Evolutionary conservation across 345 rosid species (phyloP).

Genomic region (Citrus medica): DNA sequence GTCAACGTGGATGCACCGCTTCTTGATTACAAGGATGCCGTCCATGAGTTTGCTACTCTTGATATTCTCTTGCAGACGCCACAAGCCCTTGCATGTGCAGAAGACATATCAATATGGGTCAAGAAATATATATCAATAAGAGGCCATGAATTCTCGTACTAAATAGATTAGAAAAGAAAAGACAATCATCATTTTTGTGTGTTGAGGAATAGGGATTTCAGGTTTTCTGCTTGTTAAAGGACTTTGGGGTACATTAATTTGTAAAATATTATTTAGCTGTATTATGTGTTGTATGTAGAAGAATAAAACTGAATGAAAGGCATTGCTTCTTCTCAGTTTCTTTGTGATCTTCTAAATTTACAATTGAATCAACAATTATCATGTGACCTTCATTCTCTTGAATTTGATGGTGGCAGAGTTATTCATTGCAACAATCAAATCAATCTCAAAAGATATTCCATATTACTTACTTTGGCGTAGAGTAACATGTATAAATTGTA

Average conservation of each 20-base stretch:
- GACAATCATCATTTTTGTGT: not conserved
- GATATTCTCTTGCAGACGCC: conserved; percentile 87
- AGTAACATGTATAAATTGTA: not conserved
- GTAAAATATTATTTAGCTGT: conserved; percentile 20
- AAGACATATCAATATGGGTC: conserved; percentile 88
- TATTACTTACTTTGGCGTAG: not conserved
- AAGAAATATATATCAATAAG: conserved; percentile 83
- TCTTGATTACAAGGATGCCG: conserved; percentile 90
- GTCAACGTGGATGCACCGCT: conserved; percentile 90
- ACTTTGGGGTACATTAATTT: conserved; percentile 2
- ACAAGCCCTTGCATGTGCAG: conserved; percentile 82
- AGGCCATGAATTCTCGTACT: conserved; percentile 91
- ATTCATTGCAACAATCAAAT: not conserved
- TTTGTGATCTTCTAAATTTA: not conserved
- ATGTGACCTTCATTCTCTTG: not conserved
- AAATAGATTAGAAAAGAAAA: conserved; percentile 9
- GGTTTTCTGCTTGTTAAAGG: not conserved
- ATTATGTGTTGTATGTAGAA: conserved; percentile 3
- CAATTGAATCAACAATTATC: not conserved
- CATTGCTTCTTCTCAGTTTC: not conserved
- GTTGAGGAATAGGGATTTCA: not conserved
- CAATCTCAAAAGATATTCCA: not conserved
- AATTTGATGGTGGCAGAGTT: not conserved
- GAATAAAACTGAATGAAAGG: conserved; percentile 10
- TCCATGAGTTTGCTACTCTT: conserved; percentile 94